A percentile compares a stretch with the other conserved stretches of the same genome.
phyloP scores from a whole-genome alignment of 169 alveolate genomes.

The Amoebophrya sp. region DNA sequence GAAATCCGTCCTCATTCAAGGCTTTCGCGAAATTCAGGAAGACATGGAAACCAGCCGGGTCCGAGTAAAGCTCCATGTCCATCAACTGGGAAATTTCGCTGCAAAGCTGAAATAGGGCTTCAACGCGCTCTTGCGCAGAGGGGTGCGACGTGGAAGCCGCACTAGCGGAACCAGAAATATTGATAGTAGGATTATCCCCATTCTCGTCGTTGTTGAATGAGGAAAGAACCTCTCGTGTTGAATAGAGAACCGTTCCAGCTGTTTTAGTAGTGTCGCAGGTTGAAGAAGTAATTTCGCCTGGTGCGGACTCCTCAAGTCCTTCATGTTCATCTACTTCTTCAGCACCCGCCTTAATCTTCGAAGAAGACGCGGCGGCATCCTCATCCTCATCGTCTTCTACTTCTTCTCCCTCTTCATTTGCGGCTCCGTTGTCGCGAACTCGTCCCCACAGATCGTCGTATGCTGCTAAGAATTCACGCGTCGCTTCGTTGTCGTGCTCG shows the following conservation, averaged over 20 bases:
- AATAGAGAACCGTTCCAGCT: too few relatives aligned
- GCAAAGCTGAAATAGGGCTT: not conserved
- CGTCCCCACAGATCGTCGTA: not conserved
- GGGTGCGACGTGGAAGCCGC: not conserved
- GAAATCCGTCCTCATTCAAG: not conserved
- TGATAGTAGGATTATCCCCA: too few relatives aligned
- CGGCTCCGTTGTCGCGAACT: not conserved
- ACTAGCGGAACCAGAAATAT: not conserved
- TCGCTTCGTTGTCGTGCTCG: not conserved
- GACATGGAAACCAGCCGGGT: not conserved
- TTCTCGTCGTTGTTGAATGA: not conserved
- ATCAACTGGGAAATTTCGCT: too few relatives aligned
- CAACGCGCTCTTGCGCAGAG: not conserved
- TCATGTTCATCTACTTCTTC: too few relatives aligned
- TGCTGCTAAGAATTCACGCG: not conserved
- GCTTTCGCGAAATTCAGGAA: not conserved
- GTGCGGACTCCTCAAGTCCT: not conserved
- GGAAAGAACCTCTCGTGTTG: not conserved
- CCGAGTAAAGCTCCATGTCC: too few relatives aligned
- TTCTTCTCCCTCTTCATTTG: not conserved
- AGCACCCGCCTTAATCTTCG: not conserved
- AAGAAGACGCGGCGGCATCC: not conserved
- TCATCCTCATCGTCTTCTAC: not conserved
- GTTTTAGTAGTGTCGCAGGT: too few relatives aligned
- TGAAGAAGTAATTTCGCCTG: not conserved